These are phyloP conservation scores for Aschersonia sp. DNA, from an alignment of 2,329 filamentous ascomycete species.

Conservation along the genomic window DNA sequence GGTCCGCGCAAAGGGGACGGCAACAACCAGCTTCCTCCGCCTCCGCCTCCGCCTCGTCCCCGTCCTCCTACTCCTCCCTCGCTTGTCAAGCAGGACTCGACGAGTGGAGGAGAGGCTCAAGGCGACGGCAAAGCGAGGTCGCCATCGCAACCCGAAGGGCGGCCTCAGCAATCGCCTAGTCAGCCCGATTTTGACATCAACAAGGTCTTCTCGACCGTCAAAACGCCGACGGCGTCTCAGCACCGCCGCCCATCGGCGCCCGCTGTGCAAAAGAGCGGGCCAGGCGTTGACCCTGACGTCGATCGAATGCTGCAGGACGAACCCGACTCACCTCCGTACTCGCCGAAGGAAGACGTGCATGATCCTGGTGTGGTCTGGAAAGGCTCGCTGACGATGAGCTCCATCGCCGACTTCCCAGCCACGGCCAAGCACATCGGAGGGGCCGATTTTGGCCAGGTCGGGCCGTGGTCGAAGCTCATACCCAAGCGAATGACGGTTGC, in stretches of 20 bases:
- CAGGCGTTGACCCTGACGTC: slow-evolving; percentile 73
- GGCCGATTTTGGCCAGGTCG: slow-evolving; percentile 53
- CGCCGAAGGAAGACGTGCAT: slow-evolving; percentile 54
- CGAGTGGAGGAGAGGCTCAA: slow-evolving; percentile 9
- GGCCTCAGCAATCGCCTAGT: slow-evolving; percentile 35
- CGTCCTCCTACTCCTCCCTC: slow-evolving; percentile 1
- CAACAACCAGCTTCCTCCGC: slow-evolving; percentile 2
- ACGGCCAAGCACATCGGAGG: slow-evolving; percentile 77
- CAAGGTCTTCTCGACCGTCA: slow-evolving; percentile 71
- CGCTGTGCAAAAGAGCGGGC: slow-evolving; percentile 31
- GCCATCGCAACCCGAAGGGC: slow-evolving; percentile 25
- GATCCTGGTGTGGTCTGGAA: slow-evolving; percentile 67
- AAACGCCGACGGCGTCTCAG: slow-evolving; percentile 48
- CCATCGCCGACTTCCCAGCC: slow-evolving; percentile 60
- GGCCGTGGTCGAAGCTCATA: slow-evolving; percentile 62
- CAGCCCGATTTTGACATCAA: slow-evolving; percentile 64
- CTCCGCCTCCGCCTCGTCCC: not conserved
- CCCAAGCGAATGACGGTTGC: slow-evolving; percentile 56
- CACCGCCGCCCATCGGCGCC: slow-evolving; percentile 34
- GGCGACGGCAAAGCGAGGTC: slow-evolving; percentile 18
- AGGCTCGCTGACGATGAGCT: slow-evolving; percentile 62
- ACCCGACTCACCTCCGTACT: slow-evolving; percentile 69
- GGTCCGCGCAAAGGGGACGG: slow-evolving; percentile 7
- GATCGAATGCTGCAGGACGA: slow-evolving; percentile 77
- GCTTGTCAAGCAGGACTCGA: slow-evolving; percentile 20